Conservation (phyloP, 495 filamentous ascomycete species). For the Staphylotrichum longicolle region DNA sequence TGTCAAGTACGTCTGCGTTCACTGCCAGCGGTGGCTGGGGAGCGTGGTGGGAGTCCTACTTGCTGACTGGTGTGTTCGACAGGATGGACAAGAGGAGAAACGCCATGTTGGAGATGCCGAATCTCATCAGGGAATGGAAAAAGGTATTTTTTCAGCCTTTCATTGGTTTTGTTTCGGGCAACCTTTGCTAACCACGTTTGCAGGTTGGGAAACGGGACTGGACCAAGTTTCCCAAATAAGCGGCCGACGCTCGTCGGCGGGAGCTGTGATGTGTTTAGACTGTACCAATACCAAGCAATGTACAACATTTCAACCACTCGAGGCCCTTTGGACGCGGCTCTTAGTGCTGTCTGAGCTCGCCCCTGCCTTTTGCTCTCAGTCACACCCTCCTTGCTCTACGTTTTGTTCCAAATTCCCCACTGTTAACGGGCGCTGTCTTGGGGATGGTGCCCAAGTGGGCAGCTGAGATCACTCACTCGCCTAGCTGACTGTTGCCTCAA, state of each 20-base stretch:
- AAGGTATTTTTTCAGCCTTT: slow-evolving; percentile 57
- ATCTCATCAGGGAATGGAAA: slow-evolving; percentile 88
- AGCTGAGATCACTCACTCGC: not conserved
- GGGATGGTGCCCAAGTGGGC: slow-evolving; percentile 4
- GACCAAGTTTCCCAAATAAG: slow-evolving; percentile 82
- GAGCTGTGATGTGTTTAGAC: slow-evolving; percentile 21
- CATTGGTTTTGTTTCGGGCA: not conserved
- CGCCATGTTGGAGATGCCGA: slow-evolving; percentile 92
- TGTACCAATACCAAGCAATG: slow-evolving; percentile 28
- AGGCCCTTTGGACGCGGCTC: not conserved
- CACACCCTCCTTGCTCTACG: no score
- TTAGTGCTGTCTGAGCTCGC: not conserved
- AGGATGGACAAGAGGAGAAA: slow-evolving; percentile 83
- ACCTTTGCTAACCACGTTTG: slow-evolving; percentile 13
- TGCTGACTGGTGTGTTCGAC: slow-evolving; percentile 30
- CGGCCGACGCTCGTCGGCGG: slow-evolving; percentile 3
- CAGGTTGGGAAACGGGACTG: slow-evolving; percentile 83
- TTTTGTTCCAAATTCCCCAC: not conserved
- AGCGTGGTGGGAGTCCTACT: not conserved
- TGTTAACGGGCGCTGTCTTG: not conserved
- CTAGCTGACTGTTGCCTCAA: no score
- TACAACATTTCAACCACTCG: slow-evolving; percentile 25
- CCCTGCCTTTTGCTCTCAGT: not conserved
- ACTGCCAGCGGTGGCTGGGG: not conserved
- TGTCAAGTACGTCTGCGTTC: slow-evolving; percentile 53